Evolutionary conservation across 2,329 filamentous ascomycete species (phyloP), one percentile per base, ranked within the genome.

Genomic region (Aspergillus puulaauensis): DNA sequence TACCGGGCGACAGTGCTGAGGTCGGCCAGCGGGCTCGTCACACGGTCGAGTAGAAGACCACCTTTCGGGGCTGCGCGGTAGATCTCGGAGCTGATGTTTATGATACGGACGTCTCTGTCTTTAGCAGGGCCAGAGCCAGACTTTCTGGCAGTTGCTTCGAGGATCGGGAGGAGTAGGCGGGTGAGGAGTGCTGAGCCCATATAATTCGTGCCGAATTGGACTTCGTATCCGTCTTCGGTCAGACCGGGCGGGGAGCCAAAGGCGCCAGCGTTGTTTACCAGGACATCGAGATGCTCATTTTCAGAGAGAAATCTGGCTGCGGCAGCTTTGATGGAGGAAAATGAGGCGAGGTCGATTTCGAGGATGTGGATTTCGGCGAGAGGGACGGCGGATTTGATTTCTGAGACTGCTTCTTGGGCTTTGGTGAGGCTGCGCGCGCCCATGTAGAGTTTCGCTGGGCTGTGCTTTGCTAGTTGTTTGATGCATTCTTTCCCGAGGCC

Each of bases 181-280:
- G 74, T 80, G 12, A 82, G 64, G 0, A 82, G 71, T 3, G 79
- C 77, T 60, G 81, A 80, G n/a, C 79, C 81, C 60, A 82, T 68
- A 68, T 82, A 77, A 61, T 83, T 82, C 9, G 77, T 81, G 33
- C 78, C 81, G 56, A 82, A 78, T 52, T 82, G 79, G 33, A 78
- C 72, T 64, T 83, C 80, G 60, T 80, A 81, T 44, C 78, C 79
- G 44, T 82, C 79, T 17, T 73, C 68, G 0, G 79, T 82, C 2
- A 71, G 66, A 23, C 62, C 67, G 41, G 65, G 64, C 0, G 74
- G 67, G 1, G 64, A 23, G 19, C 61, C 66, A 64, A 77, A 77
- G 54, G 81, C 70, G 40, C 79, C 79, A 0, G 80, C 79, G 60
- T 82, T 81, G 66, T 76, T 73, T 56, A 80, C 70, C 3, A 81